Evolutionary conservation across 768 basidiomycete species (phyloP), one percentile per base, ranked within the genome.

Genomic region (Candolleomyces efflorescens): DNA sequence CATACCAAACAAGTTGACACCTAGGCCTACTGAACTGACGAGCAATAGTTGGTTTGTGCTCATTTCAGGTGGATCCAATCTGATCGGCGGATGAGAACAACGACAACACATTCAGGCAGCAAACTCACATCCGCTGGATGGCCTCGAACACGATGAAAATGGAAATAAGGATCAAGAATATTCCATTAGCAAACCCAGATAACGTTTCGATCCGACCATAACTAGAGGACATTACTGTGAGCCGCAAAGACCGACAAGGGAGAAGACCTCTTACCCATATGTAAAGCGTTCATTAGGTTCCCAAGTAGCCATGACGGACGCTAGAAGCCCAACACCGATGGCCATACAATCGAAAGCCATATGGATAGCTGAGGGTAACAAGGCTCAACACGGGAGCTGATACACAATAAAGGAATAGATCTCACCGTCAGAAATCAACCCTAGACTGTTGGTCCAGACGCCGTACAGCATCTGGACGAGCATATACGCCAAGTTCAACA

Each of bases 271-370:
- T 49, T 63, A 91, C 90, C 97, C 97, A 70, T 97, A 99, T 15
- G 97, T 98, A 73, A 93, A 99, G 37, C 85, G 79, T 64, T 90
- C 89, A 73, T 98, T 94, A 0, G 94, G 90, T 39, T 92, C 89
- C 97, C 97, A 98, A 11, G 90, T 95, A 2, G 96, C 94, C 90
- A 98, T 98, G 5, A 99, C 91, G 9, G 92, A 95, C 5, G 97
- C 97, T 56, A 97, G 85, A 2, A 99, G 80, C 2, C 97, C 97
- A 53, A 99, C 92, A 0, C 86, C 94, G 53, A 99, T 93, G 0
- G 96, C 96, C 82, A 98, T 86, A 67, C 97, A 98, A 73, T 99
- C 97, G 64, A 99, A 99, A 11, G 94, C 92, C 97, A 98, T 99
- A 68, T 99, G 97, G 38, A 99, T 98, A 20, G 97, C 96, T 98